Percentiles rank a stretch among this genome's conserved stretches.
Evolutionary conservation across 2,329 filamentous ascomycete species (phyloP).

Genomic region (Aspergillus ruber): DNA sequence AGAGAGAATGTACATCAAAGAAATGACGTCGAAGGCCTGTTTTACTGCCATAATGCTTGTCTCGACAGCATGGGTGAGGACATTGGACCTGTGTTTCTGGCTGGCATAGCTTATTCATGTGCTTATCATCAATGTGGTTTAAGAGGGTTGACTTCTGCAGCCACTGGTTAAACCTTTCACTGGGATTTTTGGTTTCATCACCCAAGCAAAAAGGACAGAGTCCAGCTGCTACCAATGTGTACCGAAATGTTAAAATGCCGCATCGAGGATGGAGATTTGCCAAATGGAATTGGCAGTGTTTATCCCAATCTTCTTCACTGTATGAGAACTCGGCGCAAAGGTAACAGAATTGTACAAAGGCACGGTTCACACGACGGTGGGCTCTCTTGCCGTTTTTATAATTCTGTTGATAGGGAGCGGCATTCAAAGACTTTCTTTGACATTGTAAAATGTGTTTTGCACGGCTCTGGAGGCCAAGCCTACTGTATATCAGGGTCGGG

Average conservation of each 20-base stretch:
- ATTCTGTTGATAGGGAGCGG: slow-evolving; percentile 7
- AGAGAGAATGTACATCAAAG: slow-evolving; percentile 6
- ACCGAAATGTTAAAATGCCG: slow-evolving; percentile 8
- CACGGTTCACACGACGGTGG: slow-evolving; percentile 1
- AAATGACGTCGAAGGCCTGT: slow-evolving; percentile 3
- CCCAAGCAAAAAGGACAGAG: slow-evolving; percentile 10
- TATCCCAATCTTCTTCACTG: slow-evolving; percentile 3
- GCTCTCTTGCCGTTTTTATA: slow-evolving; percentile 8
- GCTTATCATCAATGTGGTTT: slow-evolving; percentile 8
- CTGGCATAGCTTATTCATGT: too few relatives aligned
- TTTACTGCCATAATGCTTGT: background rate
- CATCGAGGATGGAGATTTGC: slow-evolving; percentile 4
- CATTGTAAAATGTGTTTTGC: slow-evolving; percentile 7
- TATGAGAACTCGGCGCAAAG: slow-evolving; percentile 4
- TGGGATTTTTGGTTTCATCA: slow-evolving; percentile 1
- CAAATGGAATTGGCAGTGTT: slow-evolving; percentile 4
- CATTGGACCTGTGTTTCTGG: background rate
- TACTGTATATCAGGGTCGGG: background rate
- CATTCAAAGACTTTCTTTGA: slow-evolving; percentile 4
- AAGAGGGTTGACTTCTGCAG: slow-evolving; percentile 6
- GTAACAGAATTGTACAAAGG: slow-evolving; percentile 8
- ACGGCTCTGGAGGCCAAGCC: background rate
- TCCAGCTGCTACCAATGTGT: slow-evolving; percentile 5
- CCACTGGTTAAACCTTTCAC: slow-evolving; percentile 8
- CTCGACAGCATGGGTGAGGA: slow-evolving; percentile 4